Evolutionary conservation across 2,329 filamentous ascomycete genomes (phyloP), one percentile per base, ranked within the genome.

Genomic region (Periconia sp.): DNA sequence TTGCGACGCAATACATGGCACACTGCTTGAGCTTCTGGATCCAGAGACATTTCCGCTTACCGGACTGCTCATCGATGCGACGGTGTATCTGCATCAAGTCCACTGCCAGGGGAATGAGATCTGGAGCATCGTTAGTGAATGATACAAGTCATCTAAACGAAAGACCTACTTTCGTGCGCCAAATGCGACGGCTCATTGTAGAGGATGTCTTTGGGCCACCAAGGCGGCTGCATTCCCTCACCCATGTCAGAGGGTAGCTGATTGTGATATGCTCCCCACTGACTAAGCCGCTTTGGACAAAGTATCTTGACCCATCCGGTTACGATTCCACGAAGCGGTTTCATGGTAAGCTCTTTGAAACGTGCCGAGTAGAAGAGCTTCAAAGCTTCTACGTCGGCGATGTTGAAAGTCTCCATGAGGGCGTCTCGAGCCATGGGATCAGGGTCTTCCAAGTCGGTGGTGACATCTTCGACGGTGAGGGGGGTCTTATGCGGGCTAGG

Each of bases 121-220:
- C 62, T 66, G 25, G 2, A 23, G n/a, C 21, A 59, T 18, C 56
- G 52, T 38, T 31, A 25, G 11, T 15, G 7, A 10, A 5, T 22
- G 19, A n/a, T n/a, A n/a, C n/a, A n/a, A n/a, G n/a, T n/a, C n/a
- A n/a, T n/a, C 10, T 17, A 7, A 7, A n/a, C 16, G 25, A 22
- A 13, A 9, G 29, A 40, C 56, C 45, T 55, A 64, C 65, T 46
- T n/a, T 50, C 26, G 25, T 58, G 55, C 29, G 56, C 57, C 7
- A 69, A 48, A 31, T 69, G 65, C 3, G 65, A 59, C 5, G 65
- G 64, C 28, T 69, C 65, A n/a, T 51, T 52, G 35, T 66, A 68
- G 5, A 46, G 56, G 10, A 65, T 53, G 22, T 54, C 43, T 1
- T 24, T 24, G 10, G 65, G 64, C 65, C 65, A 69, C 63, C 64